Base-by-base conservation (phyloP, 2,329 filamentous ascomycete genomes). In the Onygenales sp. region DNA sequence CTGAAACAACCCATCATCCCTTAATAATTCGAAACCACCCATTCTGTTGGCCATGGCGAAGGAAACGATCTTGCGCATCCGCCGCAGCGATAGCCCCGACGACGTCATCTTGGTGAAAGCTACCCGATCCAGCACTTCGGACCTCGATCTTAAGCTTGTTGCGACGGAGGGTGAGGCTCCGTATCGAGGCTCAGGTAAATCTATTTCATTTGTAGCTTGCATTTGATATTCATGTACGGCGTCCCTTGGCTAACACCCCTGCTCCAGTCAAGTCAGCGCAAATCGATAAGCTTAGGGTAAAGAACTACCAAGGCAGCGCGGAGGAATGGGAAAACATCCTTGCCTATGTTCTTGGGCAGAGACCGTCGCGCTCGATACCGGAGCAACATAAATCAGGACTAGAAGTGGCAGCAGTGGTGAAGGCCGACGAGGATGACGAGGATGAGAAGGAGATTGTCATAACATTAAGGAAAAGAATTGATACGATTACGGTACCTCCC, bases 121-220 rank as follows among this genome's bases (percentile, higher is more conserved):
- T 53, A 67, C 64, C 51, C 65, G 56, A 17, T 56, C 62, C 10
- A 64, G 66, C n/a, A 58, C 64, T 52, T 55, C 66, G 56, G 57
- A 67, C 3, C 67, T 83, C 8, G 78, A 83, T 60, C 62, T 83
- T 39, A 74, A 74, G 52, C 69, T 85, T 32, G 68, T 77, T 9
- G 81, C 77, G 27, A 83, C 80, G 31, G 81, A 85, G 63, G 77
- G 78, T 46, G 76, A 81, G 56, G 69, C 67, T 52, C 74, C 80
- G 10, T 84, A 78, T 64, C 68, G 72, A 21, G 67, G 69, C 6
- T 70, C 70, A 53, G 65, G 77, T 80, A 63, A 49, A 64, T 55
- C 14, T 17, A 40, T 3, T 10, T 49, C 21, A 27, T 27, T 27
- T 27, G 3, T 27, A 27, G 21, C 21, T 27, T 7, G 51, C 31